Base-by-base conservation (phyloP, 495 filamentous ascomycete genomes). In the Penicillium simplicissimum region DNA sequence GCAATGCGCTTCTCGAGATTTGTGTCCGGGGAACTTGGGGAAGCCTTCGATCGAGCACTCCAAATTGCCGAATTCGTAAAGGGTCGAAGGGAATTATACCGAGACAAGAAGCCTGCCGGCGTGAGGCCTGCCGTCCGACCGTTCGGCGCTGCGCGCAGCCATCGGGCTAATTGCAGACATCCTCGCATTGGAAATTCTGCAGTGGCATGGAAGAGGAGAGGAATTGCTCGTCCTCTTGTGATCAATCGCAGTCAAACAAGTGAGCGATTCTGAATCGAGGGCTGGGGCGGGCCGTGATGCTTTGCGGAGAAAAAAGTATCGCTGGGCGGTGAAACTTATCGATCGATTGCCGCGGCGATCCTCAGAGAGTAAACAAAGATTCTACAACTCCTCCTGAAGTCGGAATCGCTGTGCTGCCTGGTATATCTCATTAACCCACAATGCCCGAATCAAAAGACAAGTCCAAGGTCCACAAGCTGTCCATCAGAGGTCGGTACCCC, bases 401-500 rank as follows among this genome's bases (percentile, higher is more conserved):
- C 13, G 23, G 52, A 19, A 54, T 47, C 47, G 45, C 45, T 47
- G 21, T 28, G 42, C 57, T 40, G 13, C n/a, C 33, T 15, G 28
- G 55, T 23, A 23, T n/a, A 6, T 55, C 14, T 7, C n/a, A 40
- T 38, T 28, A n/a, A 49, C 36, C 38, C 70, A 69, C 31, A 33
- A 78, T 79, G 76, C 65, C 76, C n/a, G 63, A 77, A 31, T 81
- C 87, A 57, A 91, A 92, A 68, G 92, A 96, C 63, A 96, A 94
- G 68, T 91, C 92, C 51, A 96, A 96, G 76, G 85, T 91, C 38
- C 94, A 97, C 81, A 97, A 94, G 79, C 85, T 98, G 58, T 91
- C 93, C 38, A 82, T 97, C 55, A 96, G 94, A 83, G 94, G 94
- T 87, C 59, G 55, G 74, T 62, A 40, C 37, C 23, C 14, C 19